Base-by-base conservation (phyloP, 371 early-diverging fungal genomes). In the Chytridium lagenaria region DNA sequence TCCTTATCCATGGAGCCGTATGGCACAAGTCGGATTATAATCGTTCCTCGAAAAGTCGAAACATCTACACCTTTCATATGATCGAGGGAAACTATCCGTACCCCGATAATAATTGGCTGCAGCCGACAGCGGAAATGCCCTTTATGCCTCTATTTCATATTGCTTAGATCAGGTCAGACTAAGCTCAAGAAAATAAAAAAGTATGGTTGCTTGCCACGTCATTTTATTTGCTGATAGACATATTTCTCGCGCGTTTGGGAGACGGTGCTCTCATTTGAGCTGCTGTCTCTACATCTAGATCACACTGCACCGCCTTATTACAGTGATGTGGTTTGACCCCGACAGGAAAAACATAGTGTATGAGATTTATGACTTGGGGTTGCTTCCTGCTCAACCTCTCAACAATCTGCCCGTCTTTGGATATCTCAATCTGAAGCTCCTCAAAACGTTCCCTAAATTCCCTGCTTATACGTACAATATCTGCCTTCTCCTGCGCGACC, bases 11-110 rank as follows among this genome's bases (percentile, higher is more conserved):
- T 73, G 98, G 98, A 2, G 89, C 90, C 19, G 92, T 95, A 22
- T 50, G 76, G 52, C 97, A 96, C 78, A 90, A 92, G 75, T 93
- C 93, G 0, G 88, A 87, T 16, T 90, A 90, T 61, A 97, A 97
- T 79, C 69, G 71, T 30, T 94, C 94, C n/a, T 73, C 78, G 51
- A 86, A 90, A 71, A 90, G 92, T 22, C 89, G 98, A 7, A 94
- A 87, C 78, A 94, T 94, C 50, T 97, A 97, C 80, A 96, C 98
- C 0, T 97, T 96, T 84, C 98, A 97, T 75, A 84, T 90, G 40
- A 92, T 96, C 73, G 98, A 97, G 55, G 94, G 94, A 1, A 72
- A 82, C 3, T 55, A 73, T 1, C 30, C 51, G 31, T 85, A 85
- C 67, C 79, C 82, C n/a, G 37, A 30, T 1, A 78, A 82, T 67